A percentile compares a stretch with the other conserved stretches of the same genome.
Evolutionary conservation across 495 filamentous ascomycete genomes (phyloP).

Genomic region (Tuber brumale): DNA sequence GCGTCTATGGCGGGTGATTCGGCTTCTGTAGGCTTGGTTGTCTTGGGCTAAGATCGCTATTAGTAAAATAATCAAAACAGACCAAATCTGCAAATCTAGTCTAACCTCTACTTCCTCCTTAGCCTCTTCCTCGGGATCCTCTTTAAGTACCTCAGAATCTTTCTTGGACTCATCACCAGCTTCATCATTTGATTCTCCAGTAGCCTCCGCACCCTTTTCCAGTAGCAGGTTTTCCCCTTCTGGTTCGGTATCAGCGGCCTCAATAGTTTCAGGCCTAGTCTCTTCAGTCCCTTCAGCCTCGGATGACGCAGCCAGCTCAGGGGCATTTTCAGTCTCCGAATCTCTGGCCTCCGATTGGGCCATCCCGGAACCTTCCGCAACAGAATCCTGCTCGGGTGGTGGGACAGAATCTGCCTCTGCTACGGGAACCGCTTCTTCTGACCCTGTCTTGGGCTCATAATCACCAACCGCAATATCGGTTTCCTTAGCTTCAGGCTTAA

Average conservation of each 20-base stretch:
- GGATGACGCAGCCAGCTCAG: slow-evolving; percentile 43
- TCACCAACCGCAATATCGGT: too few species aligned
- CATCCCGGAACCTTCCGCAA: background rate
- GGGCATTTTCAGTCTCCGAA: slow-evolving; percentile 44
- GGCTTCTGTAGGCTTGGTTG: slow-evolving; percentile 1
- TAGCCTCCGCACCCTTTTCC: background rate
- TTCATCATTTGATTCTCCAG: slow-evolving; percentile 4
- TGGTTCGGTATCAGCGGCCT: background rate
- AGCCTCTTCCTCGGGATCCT: background rate
- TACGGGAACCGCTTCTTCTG: slow-evolving; percentile 3
- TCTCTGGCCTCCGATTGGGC: slow-evolving; percentile 41
- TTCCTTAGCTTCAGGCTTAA: slow-evolving; percentile 9
- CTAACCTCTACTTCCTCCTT: slow-evolving; percentile 4
- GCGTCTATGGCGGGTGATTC: background rate
- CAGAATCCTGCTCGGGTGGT: background rate
- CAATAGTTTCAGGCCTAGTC: background rate
- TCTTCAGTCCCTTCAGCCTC: slow-evolving; percentile 13
- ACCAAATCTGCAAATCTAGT: background rate
- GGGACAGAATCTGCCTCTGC: background rate
- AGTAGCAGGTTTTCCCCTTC: slow-evolving; percentile 3
- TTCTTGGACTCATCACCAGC: slow-evolving; percentile 29
- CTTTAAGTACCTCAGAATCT: slow-evolving; percentile 10
- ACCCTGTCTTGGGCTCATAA: background rate
- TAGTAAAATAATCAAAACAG: background rate
- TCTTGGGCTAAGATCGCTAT: slow-evolving; percentile 8